Evolutionary conservation across 768 basidiomycete genomes (phyloP), one percentile per base, ranked within the genome.

Genomic region (Mycena vulgaris): DNA sequence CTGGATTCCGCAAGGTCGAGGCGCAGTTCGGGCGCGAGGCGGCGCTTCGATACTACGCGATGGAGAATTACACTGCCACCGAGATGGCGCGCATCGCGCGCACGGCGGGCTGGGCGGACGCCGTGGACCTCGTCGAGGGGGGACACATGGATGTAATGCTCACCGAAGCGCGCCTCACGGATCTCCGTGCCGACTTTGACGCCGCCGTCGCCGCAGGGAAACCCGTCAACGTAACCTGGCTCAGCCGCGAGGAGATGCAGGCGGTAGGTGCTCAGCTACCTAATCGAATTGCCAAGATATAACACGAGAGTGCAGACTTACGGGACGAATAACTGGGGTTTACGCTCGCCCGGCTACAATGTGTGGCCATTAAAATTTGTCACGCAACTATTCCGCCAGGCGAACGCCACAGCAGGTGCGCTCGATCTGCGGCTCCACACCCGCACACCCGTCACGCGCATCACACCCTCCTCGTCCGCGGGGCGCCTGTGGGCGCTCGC

Each of bases 321-420:
- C 45, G 88, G 88, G 14, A 81, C 88, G 2, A 78, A 81, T 7
- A 88, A 89, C 77, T 87, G 91, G 0, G 93, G 81, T 3, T 80
- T 89, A 35, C 82, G 81, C 53, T 79, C 80, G 28, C 87, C 85
- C 0, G 91, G 86, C 0, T 80, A 90, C 76, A 96, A 95, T 72
- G 78, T 95, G 31, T 95, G 91, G 90, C 93, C 93, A 0, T 86
- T 91, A 75, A 96, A 96, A 74, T 85, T 95, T 27, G 93, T 94
- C 61, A 90, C 92, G 0, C 82, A 88, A 49, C 80, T 95, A 6
- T 94, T 87, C 74, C 79, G 84, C 27, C 88, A 2, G 10, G 39
- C 72, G 51, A 78, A 63, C 52, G 69, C 35, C 66, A 69, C 33
- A 75, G 81, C 2, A 27, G 78, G 4, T 71, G 73, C 10, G 2